Evolutionary conservation across 2,329 filamentous ascomycete species (phyloP), one percentile per base, ranked within the genome.

Genomic region (Aspergillus floridensis): DNA sequence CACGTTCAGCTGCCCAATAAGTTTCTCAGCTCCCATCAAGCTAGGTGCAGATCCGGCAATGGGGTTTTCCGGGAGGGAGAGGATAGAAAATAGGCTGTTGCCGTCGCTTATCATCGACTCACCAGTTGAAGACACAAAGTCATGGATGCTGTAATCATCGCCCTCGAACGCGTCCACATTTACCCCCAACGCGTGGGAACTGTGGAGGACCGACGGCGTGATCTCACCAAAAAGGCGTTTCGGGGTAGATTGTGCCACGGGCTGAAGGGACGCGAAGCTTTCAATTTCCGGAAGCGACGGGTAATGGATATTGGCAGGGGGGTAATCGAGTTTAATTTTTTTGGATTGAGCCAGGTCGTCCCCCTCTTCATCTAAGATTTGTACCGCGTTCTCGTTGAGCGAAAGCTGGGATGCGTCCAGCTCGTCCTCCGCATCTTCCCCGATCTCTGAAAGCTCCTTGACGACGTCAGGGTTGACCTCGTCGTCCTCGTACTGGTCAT

Each of bases 401-500:
- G 85, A 90, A 26, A 91, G 77, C 62, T 88, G 86, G 0, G 88
- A 89, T 2, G 88, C 84, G 61, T 81, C 76, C 29, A 78, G 66
- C 26, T 77, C 77, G 11, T 77, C 77, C 47, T 78, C 76, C 1
- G 65, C 59, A 53, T 74, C 73, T 61, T 78, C 76, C 5, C 69
- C 69, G 49, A 76, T 77, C 19, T 74, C 72, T 32, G 70, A 71
- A 49, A 78, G 70, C 12, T 62, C 66, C 3, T 70, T 67, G 16
- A 67, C 58, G 29, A 79, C 77, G 5, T 82, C 74, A n/a, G 80
- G 80, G n/a, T 86, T 75, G 16, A 86, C 81, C 21, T 81, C 81
- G 48, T 87, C 83, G 51, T 89, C 87, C 4, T 86, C 81, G 61
- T 89, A 88, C 66, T 91, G 82, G 56, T 82, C 82, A 5, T 83